Percentiles rank a stretch among this genome's conserved stretches.
These are phyloP conservation scores for Vitis labrusca DNA, from an alignment of 164 flowering plant species.

Conservation along the genomic window DNA sequence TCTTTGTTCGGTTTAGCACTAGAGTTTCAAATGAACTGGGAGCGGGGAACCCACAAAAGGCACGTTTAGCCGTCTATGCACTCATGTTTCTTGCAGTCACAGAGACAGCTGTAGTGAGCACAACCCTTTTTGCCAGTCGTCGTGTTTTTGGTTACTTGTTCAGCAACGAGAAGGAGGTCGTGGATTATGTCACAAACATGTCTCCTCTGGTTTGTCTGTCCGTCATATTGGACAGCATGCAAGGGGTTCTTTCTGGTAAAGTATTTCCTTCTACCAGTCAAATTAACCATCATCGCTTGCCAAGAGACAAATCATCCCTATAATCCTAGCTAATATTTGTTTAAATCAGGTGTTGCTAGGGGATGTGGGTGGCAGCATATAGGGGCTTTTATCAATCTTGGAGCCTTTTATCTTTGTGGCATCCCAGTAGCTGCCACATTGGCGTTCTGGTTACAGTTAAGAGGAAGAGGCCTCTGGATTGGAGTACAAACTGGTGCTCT, in stretches of 20 bases:
- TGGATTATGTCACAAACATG: constrained; percentile 40
- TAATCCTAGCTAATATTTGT: neutral
- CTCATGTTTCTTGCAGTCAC: constrained; percentile 22
- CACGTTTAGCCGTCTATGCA: constrained; percentile 27
- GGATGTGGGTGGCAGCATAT: constrained; percentile 88
- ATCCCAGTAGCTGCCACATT: constrained; percentile 55
- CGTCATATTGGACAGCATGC: constrained; percentile 39
- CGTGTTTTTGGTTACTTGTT: constrained; percentile 34
- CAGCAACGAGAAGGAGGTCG: constrained; percentile 43
- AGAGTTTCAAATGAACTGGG: constrained; percentile 50
- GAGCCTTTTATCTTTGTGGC: constrained; percentile 66
- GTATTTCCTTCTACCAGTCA: neutral
- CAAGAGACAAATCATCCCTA: neutral
- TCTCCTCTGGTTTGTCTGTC: constrained; percentile 40
- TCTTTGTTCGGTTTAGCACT: constrained; percentile 21
- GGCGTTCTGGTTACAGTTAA: constrained; percentile 39
- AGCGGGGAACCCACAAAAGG: constrained; percentile 45
- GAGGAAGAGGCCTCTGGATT: constrained; percentile 81
- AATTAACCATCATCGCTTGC: neutral
- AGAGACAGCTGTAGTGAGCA: constrained; percentile 28
- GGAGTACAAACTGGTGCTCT: constrained; percentile 58
- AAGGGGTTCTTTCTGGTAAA: constrained; percentile 40
- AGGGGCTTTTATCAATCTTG: constrained; percentile 74
- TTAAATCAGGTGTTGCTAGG: constrained; percentile 59
- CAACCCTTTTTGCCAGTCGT: constrained; percentile 20